phyloP scores from a whole-genome alignment of 1,284 basidiomycete species.

The Hymenochaete sp. region DNA sequence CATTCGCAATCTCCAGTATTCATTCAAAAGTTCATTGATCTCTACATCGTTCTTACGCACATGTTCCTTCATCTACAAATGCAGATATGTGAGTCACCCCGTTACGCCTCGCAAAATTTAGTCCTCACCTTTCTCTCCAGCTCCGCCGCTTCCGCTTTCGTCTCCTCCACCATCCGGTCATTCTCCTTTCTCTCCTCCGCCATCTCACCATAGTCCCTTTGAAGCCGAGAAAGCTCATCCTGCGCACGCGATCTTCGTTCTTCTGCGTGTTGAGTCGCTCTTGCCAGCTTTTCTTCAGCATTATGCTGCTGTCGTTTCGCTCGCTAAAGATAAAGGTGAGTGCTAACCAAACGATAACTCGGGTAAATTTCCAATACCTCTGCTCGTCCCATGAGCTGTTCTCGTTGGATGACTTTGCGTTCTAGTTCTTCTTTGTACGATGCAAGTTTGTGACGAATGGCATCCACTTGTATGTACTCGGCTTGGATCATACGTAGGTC shows the following conservation, averaged over 20 bases:
- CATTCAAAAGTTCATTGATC: conserved; percentile 65
- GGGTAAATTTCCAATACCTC: conserved; percentile 40
- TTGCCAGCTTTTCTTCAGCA: conserved; percentile 30
- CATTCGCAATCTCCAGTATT: conserved; percentile 74
- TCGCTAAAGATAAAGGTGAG: conserved; percentile 39
- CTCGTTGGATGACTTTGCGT: conserved; percentile 61
- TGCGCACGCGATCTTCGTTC: conserved; percentile 64
- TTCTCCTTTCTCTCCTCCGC: conserved; percentile 63
- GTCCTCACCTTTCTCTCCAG: conserved; percentile 51
- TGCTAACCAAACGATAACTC: conserved; percentile 2
- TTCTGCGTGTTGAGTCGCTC: conserved; percentile 64
- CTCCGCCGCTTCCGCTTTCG: conserved; percentile 56
- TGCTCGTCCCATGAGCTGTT: conserved; percentile 54
- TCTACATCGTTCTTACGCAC: conserved; percentile 63
- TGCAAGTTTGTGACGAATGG: conserved; percentile 52
- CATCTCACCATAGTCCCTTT: conserved; percentile 72
- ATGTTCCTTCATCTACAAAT: conserved; percentile 60
- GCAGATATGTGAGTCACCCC: conserved; percentile 3
- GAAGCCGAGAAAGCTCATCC: conserved; percentile 60
- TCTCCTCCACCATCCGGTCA: conserved; percentile 64
- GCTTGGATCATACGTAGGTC: conserved; percentile 65
- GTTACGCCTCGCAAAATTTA: neutral
- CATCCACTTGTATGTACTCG: conserved; percentile 54
- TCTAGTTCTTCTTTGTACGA: conserved; percentile 60
- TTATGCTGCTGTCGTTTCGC: conserved; percentile 19